These are phyloP conservation scores for Ceratorhiza oryzae-sativae DNA, from an alignment of 1,284 basidiomycete species.

Conservation along the genomic window DNA sequence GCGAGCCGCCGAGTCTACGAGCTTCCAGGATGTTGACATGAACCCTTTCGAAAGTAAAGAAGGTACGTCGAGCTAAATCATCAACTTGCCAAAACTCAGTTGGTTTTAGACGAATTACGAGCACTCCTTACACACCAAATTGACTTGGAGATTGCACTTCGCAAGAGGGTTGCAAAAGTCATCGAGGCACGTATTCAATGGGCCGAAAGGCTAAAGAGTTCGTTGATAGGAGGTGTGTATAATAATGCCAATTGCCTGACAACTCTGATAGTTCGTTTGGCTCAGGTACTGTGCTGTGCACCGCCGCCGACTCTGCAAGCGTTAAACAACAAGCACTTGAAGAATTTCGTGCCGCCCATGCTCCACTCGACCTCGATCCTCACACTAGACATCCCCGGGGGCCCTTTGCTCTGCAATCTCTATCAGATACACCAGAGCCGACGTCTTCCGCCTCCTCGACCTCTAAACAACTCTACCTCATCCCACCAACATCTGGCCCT, in stretches of 20 bases:
- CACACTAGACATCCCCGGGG: conserved; percentile 30
- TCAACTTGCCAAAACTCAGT: neutral
- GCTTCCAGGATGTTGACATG: neutral
- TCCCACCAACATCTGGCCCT: conserved; percentile 2
- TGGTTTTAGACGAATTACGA: conserved; percentile 5
- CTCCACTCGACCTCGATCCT: conserved; percentile 28
- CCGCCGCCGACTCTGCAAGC: neutral
- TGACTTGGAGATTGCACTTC: conserved; percentile 22
- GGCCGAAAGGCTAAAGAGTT: conserved; percentile 28
- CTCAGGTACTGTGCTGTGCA: neutral
- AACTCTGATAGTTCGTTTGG: neutral
- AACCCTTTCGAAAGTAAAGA: neutral
- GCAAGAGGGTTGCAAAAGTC: conserved; percentile 24
- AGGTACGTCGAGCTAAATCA: neutral
- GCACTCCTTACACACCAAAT: conserved; percentile 15
- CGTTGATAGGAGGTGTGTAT: neutral
- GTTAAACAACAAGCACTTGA: conserved; percentile 21
- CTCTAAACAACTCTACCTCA: conserved; percentile 33
- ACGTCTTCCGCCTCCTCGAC: conserved; percentile 2
- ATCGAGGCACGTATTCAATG: conserved; percentile 29
- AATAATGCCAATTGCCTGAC: neutral
- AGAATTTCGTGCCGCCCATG: conserved; percentile 15
- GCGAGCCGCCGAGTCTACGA: neutral
- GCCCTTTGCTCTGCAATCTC: neutral
- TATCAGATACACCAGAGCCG: neutral